Base-by-base conservation (phyloP, 2,329 filamentous ascomycete species). In the Xylariales sp. region DNA sequence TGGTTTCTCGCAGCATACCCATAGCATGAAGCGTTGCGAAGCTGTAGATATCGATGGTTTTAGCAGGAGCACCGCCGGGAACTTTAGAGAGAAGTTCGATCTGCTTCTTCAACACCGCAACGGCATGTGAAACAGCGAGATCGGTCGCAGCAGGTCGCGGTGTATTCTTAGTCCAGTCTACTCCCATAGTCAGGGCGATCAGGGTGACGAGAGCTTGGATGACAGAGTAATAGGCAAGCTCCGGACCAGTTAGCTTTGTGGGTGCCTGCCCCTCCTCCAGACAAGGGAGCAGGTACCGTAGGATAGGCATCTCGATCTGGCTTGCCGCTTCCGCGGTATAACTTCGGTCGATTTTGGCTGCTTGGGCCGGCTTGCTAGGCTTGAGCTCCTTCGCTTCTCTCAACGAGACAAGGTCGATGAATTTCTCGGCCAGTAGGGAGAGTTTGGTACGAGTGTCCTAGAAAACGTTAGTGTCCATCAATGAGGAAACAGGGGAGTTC, bases 371-470 rank as follows among this genome's bases (percentile, higher is more conserved):
- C 20, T 67, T 70, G 15, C 56, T 45, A 2, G 69, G 63, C 49
- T 78, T 79, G 59, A 74, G 74, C 5, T 70, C 65, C 2, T 72
- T 63, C 0, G 73, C 67, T 2, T 72, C 63, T 38, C 69, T 73
- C 52, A 70, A 72, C 18, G 55, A 52, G 4, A 79, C 54, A 2
- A 74, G 47, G 35, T 76, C 71, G 11, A 77, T 61, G 51, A 75
- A 78, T 4, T 66, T 65, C 48, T 80, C 76, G 1, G 70, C 52
- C 1, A 76, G 56, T 10, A 79, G 51, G 7, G 62, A 55, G 0
- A 80, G 54, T 33, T 77, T 76, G 2, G 65, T 65, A 3, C 77
- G 70, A 2, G 58, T 58, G 45, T 69, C 70, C 74, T 79, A 45
- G 3, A 4, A 15, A 3, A 1, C 6, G 16, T n/a, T n/a, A n/a